Evolutionary conservation across 805 yeast genomes (phyloP), one percentile per base, ranked within the genome.

Genomic region (Saccharomycopsis fermentans): DNA sequence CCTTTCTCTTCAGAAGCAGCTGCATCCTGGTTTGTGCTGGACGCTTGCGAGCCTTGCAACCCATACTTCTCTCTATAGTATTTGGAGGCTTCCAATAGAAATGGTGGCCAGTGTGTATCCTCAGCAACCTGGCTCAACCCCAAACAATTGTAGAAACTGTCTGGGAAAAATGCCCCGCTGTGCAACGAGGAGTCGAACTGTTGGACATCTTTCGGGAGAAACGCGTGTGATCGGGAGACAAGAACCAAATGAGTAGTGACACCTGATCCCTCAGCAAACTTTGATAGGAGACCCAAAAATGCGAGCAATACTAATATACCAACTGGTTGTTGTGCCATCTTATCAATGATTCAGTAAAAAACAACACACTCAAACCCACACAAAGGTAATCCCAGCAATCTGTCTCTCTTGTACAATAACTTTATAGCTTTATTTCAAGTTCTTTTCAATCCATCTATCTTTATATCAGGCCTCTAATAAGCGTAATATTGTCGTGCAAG

Each of bases 71-170:
- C 69, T 32, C 69, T 67, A 68, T 80, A 80, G 52, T 77, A 69
- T 5, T 71, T 62, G 4, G 80, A 77, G 0, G 83, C 81, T 2
- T 69, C 67, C 4, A 71, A 67, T 14, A 84, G 63, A 64, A 83
- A 84, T 1, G 84, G 83, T 0, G 89, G 88, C 90, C 90, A 84
- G 65, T 84, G 90, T 0, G 83, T 73, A 32, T 72, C 77, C 67
- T 85, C 90, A 3, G 87, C 85, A 2, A 77, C 76, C 11, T 76
- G 74, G 2, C 79, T 72, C 27, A 69, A 65, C 3, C 79, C 81
- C 55, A 78, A 69, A 67, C 90, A 85, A 37, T 78, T 73, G 67
- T 85, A 85, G 64, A 83, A 80, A 0, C 86, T 81, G 66, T 85
- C 90, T 0, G 90, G 90, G 64, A 80, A 81, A 65, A 85, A 84